Base-by-base conservation (phyloP, 495 filamentous ascomycete genomes). In the Penicillium alfredii region DNA sequence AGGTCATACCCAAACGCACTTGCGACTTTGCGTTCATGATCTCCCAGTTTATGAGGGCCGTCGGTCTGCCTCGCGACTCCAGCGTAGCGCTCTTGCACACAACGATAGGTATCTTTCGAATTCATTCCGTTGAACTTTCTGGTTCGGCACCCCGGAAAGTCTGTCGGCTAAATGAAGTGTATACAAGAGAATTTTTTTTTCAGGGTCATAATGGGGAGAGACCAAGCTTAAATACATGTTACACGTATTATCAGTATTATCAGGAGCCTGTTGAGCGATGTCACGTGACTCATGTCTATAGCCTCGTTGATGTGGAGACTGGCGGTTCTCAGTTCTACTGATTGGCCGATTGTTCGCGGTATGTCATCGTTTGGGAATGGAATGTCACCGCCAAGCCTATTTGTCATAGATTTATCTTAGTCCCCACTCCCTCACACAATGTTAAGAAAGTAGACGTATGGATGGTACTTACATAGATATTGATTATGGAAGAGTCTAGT, bases 1-100 rank as follows among this genome's bases (percentile, higher is more conserved):
- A 51, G 44, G 22, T 57, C 55, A 51, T 84, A 84, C 16, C 81
- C 79, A 41, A 84, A 81, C 0, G 78, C 68, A 31, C 58, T 56
- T 25, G 80, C 78, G 12, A 82, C 66, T 18, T 26, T 41, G 4
- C 20, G 29, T 27, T 40, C 29, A 17, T 40, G 13, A 15, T 12
- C 14, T 31, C 21, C 29, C 28, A 9, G 29, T 4, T 32, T 23
- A 26, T 13, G 6, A 21, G 29, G 13, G 29, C 30, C 9, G 30
- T 26, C 4, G 3, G 29, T 16, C 3, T 40, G 28, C 3, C 12
- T 40, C 21, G 37, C 37, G 20, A 40, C 37, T 13, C 12, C 29
- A 8, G 37, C 29, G 14, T 40, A 40, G 14, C 28, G 37, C 8
- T 25, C 9, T 24, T 33, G 37, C 37, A 40, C 37, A 14, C n/a